Evolutionary conservation across 2,329 filamentous ascomycete species (phyloP).

Genomic region (Periconia sp.): DNA sequence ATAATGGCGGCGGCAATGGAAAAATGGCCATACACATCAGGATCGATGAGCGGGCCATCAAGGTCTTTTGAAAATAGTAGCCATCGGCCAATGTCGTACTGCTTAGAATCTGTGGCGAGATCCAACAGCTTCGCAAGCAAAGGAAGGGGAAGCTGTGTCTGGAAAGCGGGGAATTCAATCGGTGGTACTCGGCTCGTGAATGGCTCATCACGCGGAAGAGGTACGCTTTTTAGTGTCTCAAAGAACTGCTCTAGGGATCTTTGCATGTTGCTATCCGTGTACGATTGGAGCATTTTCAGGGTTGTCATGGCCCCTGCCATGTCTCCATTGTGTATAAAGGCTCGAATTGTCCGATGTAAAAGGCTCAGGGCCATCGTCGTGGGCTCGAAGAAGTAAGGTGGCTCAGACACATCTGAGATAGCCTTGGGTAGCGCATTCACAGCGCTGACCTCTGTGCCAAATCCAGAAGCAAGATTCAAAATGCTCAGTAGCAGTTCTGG

Average conservation of each 20-base stretch:
- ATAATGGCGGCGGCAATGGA: constrained; percentile 60
- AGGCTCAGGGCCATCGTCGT: constrained; percentile 51
- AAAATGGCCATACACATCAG: constrained; percentile 52
- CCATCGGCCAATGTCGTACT: constrained; percentile 59
- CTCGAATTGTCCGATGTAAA: constrained; percentile 50
- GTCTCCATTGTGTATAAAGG: constrained; percentile 48
- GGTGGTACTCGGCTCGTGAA: constrained; percentile 34
- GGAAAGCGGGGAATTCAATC: constrained; percentile 54
- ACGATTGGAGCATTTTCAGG: constrained; percentile 45
- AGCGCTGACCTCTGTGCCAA: constrained; percentile 48
- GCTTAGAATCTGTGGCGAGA: constrained; percentile 53
- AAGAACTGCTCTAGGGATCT: constrained; percentile 52
- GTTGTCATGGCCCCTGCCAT: constrained; percentile 46
- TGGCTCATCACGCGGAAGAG: constrained; percentile 23
- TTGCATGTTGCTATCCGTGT: constrained; percentile 53
- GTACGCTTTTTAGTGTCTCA: constrained; percentile 28
- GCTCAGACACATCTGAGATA: constrained; percentile 18
- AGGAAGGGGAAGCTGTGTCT: constrained; percentile 53
- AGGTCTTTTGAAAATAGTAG: constrained; percentile 59
- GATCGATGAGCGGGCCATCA: constrained; percentile 60
- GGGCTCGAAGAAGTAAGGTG: constrained; percentile 53
- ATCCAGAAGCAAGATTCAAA: constrained; percentile 47
- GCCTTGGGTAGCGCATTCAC: constrained; percentile 40
- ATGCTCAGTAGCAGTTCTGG: constrained; percentile 51
- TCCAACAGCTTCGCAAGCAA: constrained; percentile 60